A percentile compares a stretch with the other conserved stretches of the same genome.
These are phyloP conservation scores for Mycena epipterygia DNA, from an alignment of 768 basidiomycete genomes.

Conservation along the genomic window DNA sequence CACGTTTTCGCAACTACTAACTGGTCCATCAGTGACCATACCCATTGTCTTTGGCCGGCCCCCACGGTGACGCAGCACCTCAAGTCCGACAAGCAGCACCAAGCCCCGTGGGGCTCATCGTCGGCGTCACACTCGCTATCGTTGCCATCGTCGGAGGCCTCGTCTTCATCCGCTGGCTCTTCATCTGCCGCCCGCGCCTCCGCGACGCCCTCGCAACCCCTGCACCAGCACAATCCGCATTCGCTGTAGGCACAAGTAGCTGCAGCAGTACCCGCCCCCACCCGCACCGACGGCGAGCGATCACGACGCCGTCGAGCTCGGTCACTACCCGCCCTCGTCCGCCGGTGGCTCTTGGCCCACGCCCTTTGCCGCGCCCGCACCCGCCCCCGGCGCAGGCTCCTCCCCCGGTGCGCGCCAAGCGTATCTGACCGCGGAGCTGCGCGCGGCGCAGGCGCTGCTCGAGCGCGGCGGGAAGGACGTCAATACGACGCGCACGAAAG, in stretches of 20 bases:
- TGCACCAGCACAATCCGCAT: background rate
- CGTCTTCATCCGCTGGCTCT: slow-evolving; percentile 4
- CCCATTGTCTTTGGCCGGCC: too few relatives aligned
- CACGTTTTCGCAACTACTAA: too few relatives aligned
- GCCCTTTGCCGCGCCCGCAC: too few relatives aligned
- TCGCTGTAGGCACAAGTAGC: background rate
- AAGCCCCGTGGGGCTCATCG: slow-evolving; percentile 4
- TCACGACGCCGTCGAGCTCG: background rate
- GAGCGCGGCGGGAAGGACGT: too few relatives aligned
- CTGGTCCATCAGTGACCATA: too few relatives aligned
- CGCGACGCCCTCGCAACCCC: background rate
- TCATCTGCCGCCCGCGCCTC: background rate
- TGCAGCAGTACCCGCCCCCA: background rate
- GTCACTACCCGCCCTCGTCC: too few relatives aligned
- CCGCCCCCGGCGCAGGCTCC: too few relatives aligned
- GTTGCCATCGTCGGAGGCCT: background rate
- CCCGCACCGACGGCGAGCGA: background rate
- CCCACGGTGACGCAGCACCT: background rate
- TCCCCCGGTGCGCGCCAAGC: too few relatives aligned
- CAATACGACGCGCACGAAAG: too few relatives aligned
- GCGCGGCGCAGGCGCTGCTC: too few relatives aligned
- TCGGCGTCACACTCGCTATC: slow-evolving; percentile 3
- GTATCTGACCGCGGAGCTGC: too few relatives aligned
- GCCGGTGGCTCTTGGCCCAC: too few relatives aligned
- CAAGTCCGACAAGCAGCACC: slow-evolving; percentile 2